phyloP scores from a whole-genome alignment of 202 grass and related monocot genomes.

The Bolboschoenoplectus hybrid region DNA sequence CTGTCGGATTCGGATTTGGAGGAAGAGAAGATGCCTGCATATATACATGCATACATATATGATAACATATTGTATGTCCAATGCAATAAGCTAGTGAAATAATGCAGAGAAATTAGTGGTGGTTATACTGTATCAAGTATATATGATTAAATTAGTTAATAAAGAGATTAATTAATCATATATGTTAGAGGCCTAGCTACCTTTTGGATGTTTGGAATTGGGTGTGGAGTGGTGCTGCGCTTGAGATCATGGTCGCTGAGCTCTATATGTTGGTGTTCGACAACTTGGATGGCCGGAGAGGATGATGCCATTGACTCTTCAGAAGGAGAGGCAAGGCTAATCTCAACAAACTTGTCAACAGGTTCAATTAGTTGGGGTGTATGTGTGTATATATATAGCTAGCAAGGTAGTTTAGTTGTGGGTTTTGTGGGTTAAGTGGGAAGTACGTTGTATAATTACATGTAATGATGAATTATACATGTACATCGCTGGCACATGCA shows the following conservation, averaged over 20 bases:
- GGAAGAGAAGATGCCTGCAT: not conserved
- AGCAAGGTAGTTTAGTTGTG: too few species aligned
- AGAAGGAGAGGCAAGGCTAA: not conserved
- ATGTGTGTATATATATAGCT: too few species aligned
- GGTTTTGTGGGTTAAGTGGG: too few species aligned
- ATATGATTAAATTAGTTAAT: not conserved
- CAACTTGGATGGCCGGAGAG: not conserved
- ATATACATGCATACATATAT: too few species aligned
- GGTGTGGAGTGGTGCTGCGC: too few species aligned
- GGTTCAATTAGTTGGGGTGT: not conserved
- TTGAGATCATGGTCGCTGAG: not conserved
- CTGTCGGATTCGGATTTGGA: not conserved
- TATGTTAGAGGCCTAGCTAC: not conserved
- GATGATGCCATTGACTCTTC: not conserved
- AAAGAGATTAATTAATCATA: not conserved
- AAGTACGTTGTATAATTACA: too few species aligned
- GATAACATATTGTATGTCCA: too few species aligned
- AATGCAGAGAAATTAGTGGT: not conserved
- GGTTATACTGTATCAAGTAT: too few species aligned
- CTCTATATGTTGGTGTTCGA: not conserved
- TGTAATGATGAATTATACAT: too few species aligned
- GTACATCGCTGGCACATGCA: too few species aligned
- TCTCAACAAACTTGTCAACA: not conserved
- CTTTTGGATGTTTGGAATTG: not conserved
- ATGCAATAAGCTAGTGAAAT: too few species aligned